Base-by-base conservation (phyloP, 192 early-diverging fungal species). In the Rhizophagus prolifer region DNA sequence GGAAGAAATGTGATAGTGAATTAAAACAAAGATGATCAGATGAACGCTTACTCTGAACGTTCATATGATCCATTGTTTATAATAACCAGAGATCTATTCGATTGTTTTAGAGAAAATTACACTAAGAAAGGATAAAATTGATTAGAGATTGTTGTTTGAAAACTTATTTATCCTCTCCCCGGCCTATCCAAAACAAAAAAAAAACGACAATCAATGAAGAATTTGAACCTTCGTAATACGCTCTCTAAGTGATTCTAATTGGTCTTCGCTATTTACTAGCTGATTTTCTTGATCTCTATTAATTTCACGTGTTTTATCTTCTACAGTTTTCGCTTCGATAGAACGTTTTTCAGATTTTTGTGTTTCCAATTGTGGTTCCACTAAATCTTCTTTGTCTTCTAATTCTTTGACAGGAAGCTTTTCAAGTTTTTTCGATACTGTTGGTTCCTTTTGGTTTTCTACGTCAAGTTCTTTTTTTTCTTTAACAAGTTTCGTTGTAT, bases 21-120 rank as follows among this genome's bases (percentile, higher is more conserved):
- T 61, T 61, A 61, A 61, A 61, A 61, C 21, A 64, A n/a, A 7
- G 16, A 64, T 14, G 30, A 26, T 16, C 62, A 1, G 9, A 64
- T 64, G 62, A 64, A 64, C 62, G 62, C 62, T 64, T 64, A 64
- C 62, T 64, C 26, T 30, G 62, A 64, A 64, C 62, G 62, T 64
- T 64, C 62, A 31, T 64, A 61, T n/a, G n/a, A 26, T 12, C 62
- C 62, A 64, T 64, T 31, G 28, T 30, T 30, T 61, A 25, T 61
- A 26, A 61, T 12, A 23, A 26, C 60, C 26, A 31, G 23, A n/a
- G 26, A 64, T 16, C 9, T 30, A 16, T 64, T 54, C 50, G 62
- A 64, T 16, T 63, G 12, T 3, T 16, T 64, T 64, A 64, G 62
- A 64, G 62, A 64, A 16, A 64, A 64, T 26, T 30, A 64, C 62